phyloP scores from a whole-genome alignment of 1,139 yeast genomes.

The Tardiomyces digboiensis region DNA sequence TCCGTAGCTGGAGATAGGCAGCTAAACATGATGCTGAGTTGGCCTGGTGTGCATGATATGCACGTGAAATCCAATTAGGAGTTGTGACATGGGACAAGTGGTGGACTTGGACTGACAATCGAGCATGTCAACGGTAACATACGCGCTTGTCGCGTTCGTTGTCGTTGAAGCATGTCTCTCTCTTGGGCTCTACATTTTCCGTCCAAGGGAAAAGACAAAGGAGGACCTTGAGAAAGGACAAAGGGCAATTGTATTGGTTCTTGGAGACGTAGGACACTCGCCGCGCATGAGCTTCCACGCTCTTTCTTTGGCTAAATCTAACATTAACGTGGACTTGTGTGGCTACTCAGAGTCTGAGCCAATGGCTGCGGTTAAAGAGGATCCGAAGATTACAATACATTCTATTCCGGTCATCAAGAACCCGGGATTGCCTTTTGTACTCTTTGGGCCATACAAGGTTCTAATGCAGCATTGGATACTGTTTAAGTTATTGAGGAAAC shows the following conservation, averaged over 20 bases:
- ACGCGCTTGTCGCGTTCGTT: constrained; percentile 12
- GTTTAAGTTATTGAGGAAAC: constrained; percentile 36
- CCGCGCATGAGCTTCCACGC: constrained; percentile 97
- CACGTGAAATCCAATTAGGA: no score
- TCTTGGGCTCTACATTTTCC: constrained; percentile 17
- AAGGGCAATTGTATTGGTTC: constrained; percentile 65
- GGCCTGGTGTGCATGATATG: no score
- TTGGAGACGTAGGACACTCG: constrained; percentile 93
- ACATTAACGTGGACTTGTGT: constrained; percentile 71
- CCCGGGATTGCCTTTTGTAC: constrained; percentile 40
- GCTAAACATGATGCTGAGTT: no score
- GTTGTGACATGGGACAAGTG: no score
- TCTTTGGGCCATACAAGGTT: constrained; percentile 55
- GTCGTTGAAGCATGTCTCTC: constrained; percentile 22
- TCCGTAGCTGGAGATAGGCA: no score
- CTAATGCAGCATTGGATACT: constrained; percentile 42
- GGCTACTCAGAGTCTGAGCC: constrained; percentile 55
- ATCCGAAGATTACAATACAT: constrained; percentile 21
- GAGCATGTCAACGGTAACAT: constrained; percentile 17
- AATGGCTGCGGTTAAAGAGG: constrained; percentile 18
- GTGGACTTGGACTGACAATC: constrained; percentile 8
- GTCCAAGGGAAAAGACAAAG: constrained; percentile 13
- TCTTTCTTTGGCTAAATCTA: constrained; percentile 55
- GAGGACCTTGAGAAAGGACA: constrained; percentile 25
- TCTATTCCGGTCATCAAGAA: constrained; percentile 39